Conservation (phyloP, 352 stramenopile species). For the Phytophthora boehmeriae region DNA sequence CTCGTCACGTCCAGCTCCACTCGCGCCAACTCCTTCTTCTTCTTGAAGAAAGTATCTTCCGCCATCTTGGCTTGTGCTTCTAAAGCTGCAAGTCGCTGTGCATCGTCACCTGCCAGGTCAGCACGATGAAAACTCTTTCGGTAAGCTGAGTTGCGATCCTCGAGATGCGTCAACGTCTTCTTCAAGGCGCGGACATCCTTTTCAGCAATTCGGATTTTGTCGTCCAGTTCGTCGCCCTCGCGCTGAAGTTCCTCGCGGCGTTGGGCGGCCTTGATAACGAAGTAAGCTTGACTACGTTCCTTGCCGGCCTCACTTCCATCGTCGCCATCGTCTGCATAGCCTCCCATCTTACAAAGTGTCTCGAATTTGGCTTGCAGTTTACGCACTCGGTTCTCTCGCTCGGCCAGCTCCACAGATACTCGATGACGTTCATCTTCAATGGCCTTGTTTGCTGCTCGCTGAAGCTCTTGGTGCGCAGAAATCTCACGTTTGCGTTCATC, state of each 20-base stretch:
- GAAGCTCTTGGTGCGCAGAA: conserved; percentile 86
- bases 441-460: conserved; percentile 85
- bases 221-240: conserved; percentile 95
- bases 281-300: conserved; percentile 93
- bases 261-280: conserved; percentile 96
- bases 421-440: conserved; percentile 95
- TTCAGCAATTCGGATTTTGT: conserved; percentile 93
- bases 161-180: conserved; percentile 93
- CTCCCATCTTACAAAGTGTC: conserved; percentile 84
- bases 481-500: conserved; percentile 94
- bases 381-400: conserved; percentile 86
- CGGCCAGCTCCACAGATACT: conserved; percentile 89
- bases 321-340: conserved; percentile 61
- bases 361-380: conserved; percentile 96
- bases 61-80: conserved; percentile 88
- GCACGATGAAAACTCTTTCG: conserved; percentile 93
- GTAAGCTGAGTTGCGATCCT: conserved; percentile 94
- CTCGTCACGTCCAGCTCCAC: conserved; percentile 86
- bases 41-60: conserved; percentile 91
- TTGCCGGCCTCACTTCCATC: conserved; percentile 65
- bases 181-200: conserved; percentile 93
- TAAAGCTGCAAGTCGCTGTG: conserved; percentile 83
- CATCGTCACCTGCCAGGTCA: conserved; percentile 87
- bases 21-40: conserved; percentile 94
- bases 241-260: conserved; percentile 95